Percentiles rank a stretch among this genome's conserved stretches.
These are phyloP conservation scores for Jatropha podagrica DNA, from an alignment of 441 rosid species.

Conservation along the genomic window DNA sequence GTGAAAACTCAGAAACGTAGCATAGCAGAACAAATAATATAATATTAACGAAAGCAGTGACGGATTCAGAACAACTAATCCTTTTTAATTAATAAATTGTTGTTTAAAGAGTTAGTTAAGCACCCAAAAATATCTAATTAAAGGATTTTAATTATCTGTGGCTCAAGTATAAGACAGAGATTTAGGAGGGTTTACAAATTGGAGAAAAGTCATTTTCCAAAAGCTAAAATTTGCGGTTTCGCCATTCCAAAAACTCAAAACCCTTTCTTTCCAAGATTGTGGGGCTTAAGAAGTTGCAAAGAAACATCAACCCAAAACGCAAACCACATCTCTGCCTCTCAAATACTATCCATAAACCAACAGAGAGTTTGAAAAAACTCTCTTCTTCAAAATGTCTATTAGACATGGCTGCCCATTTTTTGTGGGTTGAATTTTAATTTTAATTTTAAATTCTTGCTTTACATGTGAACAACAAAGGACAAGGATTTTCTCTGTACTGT, in stretches of 20 bases:
- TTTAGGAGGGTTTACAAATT: neutral
- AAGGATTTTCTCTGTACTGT: neutral
- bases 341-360: constrained; percentile 25
- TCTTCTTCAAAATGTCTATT: constrained; percentile 15
- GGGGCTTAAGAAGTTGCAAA: constrained; percentile 17
- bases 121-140: neutral
- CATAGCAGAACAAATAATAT: too few species aligned
- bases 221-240: neutral
- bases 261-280: constrained; percentile 4
- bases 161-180: constrained; percentile 13
- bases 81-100: too few species aligned
- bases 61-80: too few species aligned
- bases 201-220: constrained; percentile 20
- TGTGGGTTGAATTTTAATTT: constrained; percentile 10
- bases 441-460: neutral
- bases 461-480: constrained; percentile 24
- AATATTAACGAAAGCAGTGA: too few species aligned
- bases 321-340: constrained; percentile 26
- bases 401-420: neutral
- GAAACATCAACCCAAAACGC: constrained; percentile 17
- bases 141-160: neutral
- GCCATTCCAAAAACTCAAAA: neutral
- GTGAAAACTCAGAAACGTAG: too few species aligned
- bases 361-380: neutral
- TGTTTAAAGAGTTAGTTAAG: neutral